Percentiles rank a stretch among this genome's conserved stretches.
Evolutionary conservation across 2,329 filamentous ascomycete species (phyloP).

Genomic region (Ophiostoma pallidulum): DNA sequence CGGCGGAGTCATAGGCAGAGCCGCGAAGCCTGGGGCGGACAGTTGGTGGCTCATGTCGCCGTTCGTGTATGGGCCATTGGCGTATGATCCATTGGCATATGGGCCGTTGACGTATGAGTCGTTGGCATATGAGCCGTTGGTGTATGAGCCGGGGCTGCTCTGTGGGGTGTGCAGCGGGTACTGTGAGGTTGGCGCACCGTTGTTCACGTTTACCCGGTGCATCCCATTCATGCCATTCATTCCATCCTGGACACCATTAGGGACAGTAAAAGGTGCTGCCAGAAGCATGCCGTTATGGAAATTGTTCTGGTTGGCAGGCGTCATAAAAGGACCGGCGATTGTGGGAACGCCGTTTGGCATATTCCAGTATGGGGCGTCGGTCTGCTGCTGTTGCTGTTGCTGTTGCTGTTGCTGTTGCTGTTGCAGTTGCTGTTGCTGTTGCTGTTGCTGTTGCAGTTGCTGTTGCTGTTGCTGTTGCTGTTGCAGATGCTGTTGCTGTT

Average conservation of each 20-base stretch:
- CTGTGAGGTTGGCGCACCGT: neutral
- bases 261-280: neutral
- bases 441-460: neutral
- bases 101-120: constrained; percentile 4
- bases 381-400: neutral
- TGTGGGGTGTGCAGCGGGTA: constrained; percentile 7
- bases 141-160: constrained; percentile 9
- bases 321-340: constrained; percentile 3
- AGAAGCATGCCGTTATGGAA: constrained; percentile 2
- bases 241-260: neutral
- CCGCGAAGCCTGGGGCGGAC: no score
- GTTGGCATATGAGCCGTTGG: no score
- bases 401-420: neutral
- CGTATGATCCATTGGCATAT: no score
- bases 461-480: neutral
- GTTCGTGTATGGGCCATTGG: no score
- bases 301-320: constrained; percentile 1
- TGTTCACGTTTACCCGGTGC: constrained; percentile 3
- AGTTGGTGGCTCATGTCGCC: no score
- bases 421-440: neutral
- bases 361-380: neutral
- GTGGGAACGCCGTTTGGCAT: constrained; percentile 4
- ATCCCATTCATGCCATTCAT: neutral
- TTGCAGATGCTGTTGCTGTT: neutral
- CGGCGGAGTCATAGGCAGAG: constrained; percentile 22